These are phyloP conservation scores for Magnusiomyces magnusii DNA, from an alignment of 1,139 yeast species.

Conservation along the genomic window DNA sequence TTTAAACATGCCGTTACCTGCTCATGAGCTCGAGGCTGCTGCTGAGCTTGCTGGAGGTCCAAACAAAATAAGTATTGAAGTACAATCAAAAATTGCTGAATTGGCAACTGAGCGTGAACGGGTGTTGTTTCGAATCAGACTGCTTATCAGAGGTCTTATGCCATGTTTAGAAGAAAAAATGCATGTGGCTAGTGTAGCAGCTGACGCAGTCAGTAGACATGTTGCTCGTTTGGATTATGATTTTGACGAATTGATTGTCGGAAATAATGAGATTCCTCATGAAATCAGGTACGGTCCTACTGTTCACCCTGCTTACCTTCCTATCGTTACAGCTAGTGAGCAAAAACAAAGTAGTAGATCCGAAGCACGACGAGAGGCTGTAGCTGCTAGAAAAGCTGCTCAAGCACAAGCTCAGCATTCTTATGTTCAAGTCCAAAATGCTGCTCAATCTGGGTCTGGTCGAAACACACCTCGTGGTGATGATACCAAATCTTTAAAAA, in stretches of 20 bases:
- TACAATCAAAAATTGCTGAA: constrained; percentile 13
- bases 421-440: background rate
- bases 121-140: constrained; percentile 35
- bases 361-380: constrained; percentile 84
- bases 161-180: constrained; percentile 95
- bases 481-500: constrained; percentile 12
- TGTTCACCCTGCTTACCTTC: constrained; percentile 83
- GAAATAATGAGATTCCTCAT: constrained; percentile 62
- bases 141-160: constrained; percentile 52
- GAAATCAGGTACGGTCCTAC: constrained; percentile 56
- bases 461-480: constrained; percentile 14
- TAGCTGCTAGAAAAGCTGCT: constrained; percentile 73
- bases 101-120: constrained; percentile 32
- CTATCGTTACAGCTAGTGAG: constrained; percentile 23
- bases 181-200: constrained; percentile 93
- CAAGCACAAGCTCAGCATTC: constrained; percentile 20
- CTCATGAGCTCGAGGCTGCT: constrained; percentile 1
- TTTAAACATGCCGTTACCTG: constrained; percentile 31
- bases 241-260: constrained; percentile 55
- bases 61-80: constrained; percentile 8
- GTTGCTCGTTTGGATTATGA: constrained; percentile 71
- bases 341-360: constrained; percentile 27
- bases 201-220: constrained; percentile 67
- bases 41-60: constrained; percentile 17
- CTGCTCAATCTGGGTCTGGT: constrained; percentile 4